Evolutionary conservation across 2,329 filamentous ascomycete species (phyloP).

Genomic region (Phaeophleospora eucalypticola): DNA sequence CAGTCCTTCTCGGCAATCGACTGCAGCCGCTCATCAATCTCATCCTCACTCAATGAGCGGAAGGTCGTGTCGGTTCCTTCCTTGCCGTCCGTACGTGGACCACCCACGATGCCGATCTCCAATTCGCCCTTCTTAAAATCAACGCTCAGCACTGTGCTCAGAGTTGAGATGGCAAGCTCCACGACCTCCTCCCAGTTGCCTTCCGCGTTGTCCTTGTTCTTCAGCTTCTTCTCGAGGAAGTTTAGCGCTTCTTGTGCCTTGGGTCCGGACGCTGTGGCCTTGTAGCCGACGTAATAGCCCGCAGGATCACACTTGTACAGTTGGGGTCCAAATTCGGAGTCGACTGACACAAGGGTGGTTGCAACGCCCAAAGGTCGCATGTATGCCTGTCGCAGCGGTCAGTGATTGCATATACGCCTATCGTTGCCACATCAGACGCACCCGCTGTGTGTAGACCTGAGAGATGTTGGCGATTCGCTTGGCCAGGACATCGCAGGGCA

Average conservation of each 20-base stretch:
- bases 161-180: slow-evolving; percentile 88
- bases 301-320: slow-evolving; percentile 98
- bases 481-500: slow-evolving; percentile 94
- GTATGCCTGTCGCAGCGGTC: slow-evolving; percentile 63
- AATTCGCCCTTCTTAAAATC: slow-evolving; percentile 99
- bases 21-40: slow-evolving; percentile 97
- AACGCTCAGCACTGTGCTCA: slow-evolving; percentile 95
- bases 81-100: slow-evolving; percentile 74
- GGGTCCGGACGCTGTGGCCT: slow-evolving; percentile 91
- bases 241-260: slow-evolving; percentile 99
- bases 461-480: slow-evolving; percentile 98
- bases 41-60: slow-evolving; percentile 87
- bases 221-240: slow-evolving; percentile 98
- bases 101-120: slow-evolving; percentile 95
- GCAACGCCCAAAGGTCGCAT: slow-evolving; percentile 97
- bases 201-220: slow-evolving; percentile 93
- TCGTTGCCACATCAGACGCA: slow-evolving; percentile 42
- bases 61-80: slow-evolving; percentile 77
- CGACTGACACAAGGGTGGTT: slow-evolving; percentile 89
- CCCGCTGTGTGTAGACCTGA: slow-evolving; percentile 97
- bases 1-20: slow-evolving; percentile 98
- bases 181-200: slow-evolving; percentile 97
- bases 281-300: slow-evolving; percentile 97
- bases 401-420: slow-evolving; percentile 22
- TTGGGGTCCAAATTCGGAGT: slow-evolving; percentile 87